Percentiles rank a stretch among this genome's conserved stretches.
Conservation (phyloP, 352 stramenopile genomes). For the Globisporangium perplexum region DNA sequence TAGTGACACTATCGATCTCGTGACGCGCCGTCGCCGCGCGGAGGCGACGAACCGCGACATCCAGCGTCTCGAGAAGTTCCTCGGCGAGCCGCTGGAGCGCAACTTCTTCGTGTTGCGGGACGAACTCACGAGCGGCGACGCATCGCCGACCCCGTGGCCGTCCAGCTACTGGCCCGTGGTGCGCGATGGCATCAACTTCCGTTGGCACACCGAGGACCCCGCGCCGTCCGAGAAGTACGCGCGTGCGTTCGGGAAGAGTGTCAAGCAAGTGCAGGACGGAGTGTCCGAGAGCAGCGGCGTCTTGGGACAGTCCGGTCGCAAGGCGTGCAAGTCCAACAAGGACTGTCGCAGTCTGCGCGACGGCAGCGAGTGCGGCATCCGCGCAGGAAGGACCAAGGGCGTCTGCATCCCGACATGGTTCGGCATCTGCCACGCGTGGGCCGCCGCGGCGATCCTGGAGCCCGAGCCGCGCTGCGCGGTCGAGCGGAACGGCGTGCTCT, state of each 20-base stretch:
- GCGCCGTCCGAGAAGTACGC: constrained; percentile 49
- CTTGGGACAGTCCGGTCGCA: constrained; percentile 26
- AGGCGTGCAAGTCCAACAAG: constrained; percentile 20
- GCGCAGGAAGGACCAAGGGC: background rate
- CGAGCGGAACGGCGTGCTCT: constrained; percentile 2
- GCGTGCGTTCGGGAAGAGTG: constrained; percentile 28
- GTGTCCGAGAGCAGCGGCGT: constrained; percentile 39
- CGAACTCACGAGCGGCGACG: too few species aligned
- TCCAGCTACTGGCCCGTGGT: constrained; percentile 66
- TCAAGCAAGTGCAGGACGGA: constrained; percentile 24
- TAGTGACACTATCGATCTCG: too few species aligned
- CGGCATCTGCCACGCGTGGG: constrained; percentile 18
- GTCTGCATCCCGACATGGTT: constrained; percentile 15
- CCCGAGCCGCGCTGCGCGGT: constrained; percentile 29
- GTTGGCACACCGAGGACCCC: constrained; percentile 35
- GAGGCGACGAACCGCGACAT: too few species aligned
- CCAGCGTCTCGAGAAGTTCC: too few species aligned
- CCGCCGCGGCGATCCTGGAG: constrained; percentile 24
- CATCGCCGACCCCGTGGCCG: constrained; percentile 56
- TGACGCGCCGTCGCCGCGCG: too few species aligned
- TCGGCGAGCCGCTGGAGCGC: too few species aligned
- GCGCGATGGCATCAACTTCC: constrained; percentile 56
- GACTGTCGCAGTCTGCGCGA: constrained; percentile 19
- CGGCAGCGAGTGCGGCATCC: constrained; percentile 9
- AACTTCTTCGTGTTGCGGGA: too few species aligned